Evolutionary conservation across 129 eudicot species (phyloP).

Genomic region (Heracleum sosnowskyi): DNA sequence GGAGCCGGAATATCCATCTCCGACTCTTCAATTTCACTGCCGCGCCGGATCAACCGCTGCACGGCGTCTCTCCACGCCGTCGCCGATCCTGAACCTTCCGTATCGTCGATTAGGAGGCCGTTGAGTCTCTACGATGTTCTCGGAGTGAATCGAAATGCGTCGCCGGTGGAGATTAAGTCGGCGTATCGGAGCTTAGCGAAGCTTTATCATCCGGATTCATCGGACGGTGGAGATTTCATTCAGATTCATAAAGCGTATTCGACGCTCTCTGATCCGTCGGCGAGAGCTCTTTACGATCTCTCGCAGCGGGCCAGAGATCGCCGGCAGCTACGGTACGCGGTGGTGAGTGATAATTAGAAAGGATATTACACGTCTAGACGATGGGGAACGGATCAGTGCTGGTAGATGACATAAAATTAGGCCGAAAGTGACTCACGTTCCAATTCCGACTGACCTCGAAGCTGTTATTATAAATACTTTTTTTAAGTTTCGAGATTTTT

Average conservation of each 20-base stretch:
- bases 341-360: conserved; percentile 15
- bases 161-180: conserved; percentile 50
- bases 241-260: conserved; percentile 58
- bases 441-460: too few species aligned
- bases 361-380: conserved; percentile 45
- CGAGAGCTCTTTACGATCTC: conserved; percentile 54
- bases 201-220: conserved; percentile 69
- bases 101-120: background rate
- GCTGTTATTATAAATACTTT: too few species aligned
- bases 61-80: conserved; percentile 29
- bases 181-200: conserved; percentile 78
- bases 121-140: conserved; percentile 55
- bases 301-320: conserved; percentile 21
- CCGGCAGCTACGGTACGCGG: conserved; percentile 16
- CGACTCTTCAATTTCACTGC: background rate
- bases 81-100: conserved; percentile 22
- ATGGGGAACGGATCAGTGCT: conserved; percentile 96
- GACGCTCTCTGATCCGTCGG: conserved; percentile 62
- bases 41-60: background rate
- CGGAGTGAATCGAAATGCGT: conserved; percentile 49
- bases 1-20: background rate
- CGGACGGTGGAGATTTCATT: conserved; percentile 52
- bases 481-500: too few species aligned
- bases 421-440: too few species aligned
- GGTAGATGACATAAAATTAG: too few species aligned